phyloP scores from a whole-genome alignment of 2,329 filamentous ascomycete genomes.

The Dactylella cylindrospora region DNA sequence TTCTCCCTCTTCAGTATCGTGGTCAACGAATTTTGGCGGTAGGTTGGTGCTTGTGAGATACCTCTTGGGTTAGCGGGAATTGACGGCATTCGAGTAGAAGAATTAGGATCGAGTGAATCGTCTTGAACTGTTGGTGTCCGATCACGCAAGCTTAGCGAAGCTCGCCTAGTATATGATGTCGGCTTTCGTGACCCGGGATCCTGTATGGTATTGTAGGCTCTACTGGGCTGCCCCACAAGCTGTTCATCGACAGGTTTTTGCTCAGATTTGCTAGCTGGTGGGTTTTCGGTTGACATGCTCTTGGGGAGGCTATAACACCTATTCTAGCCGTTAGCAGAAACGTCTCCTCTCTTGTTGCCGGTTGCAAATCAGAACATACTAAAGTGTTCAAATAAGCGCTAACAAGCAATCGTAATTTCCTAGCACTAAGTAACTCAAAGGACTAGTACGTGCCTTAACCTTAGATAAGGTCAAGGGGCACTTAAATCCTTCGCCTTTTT shows the following conservation, averaged over 20 bases:
- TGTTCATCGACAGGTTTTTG: slow-evolving; percentile 5
- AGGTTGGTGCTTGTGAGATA: neutral
- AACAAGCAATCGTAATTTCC: too few species aligned
- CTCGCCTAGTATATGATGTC: neutral
- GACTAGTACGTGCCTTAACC: slow-evolving; percentile 3
- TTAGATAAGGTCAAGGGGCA: slow-evolving; percentile 5
- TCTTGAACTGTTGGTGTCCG: neutral
- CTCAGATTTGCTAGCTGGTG: slow-evolving; percentile 3
- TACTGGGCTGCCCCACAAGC: slow-evolving; percentile 3
- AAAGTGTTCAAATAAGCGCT: too few species aligned
- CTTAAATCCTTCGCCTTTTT: slow-evolving; percentile 8
- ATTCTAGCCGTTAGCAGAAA: too few species aligned
- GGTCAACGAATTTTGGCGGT: neutral
- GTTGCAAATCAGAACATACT: too few species aligned
- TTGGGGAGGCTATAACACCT: slow-evolving; percentile 3
- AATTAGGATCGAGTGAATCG: neutral
- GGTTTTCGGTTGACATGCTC: slow-evolving; percentile 9
- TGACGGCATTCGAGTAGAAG: neutral
- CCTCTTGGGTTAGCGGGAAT: neutral
- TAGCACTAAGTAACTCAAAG: slow-evolving; percentile 5
- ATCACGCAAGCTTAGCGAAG: neutral
- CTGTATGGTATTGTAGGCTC: slow-evolving; percentile 8
- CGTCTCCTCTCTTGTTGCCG: too few species aligned
- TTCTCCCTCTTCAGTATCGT: slow-evolving; percentile 4
- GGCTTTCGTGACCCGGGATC: slow-evolving; percentile 14